Evolutionary conservation across 2,329 filamentous ascomycete species (phyloP), one percentile per base, ranked within the genome.

Genomic region (Cordyceps cicadae): DNA sequence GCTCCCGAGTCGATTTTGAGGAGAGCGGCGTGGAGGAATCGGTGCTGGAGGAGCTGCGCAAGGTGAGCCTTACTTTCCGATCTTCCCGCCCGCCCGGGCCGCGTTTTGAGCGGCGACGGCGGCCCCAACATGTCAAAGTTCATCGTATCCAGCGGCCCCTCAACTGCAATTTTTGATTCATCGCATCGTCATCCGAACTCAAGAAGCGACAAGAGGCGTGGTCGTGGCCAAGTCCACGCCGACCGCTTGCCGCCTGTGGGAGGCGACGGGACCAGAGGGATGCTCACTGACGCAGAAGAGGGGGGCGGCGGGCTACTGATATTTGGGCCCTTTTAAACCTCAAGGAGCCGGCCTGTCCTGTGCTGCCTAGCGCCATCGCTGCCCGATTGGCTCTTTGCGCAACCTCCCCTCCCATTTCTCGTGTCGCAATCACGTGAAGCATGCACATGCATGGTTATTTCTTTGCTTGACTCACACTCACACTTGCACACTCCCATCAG

Each of bases 1-100:
- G 89, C 67, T 97, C 93, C 70, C 85, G 90, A 70, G 89, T 93
- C 70, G 94, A 97, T 76, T 97, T 99, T 73, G 94, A 99, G 75
- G 94, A 99, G 77, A 91, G 88, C 68, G 94, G 94, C 69, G 88
- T 97, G 66, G 91, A 96, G 69, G 88, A 93, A 73, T 80, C 84
- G 67, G 93, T 93, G 56, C 79, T 99, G 69, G 86, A 93, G 67
- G 90, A 96, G 74, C 80, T 99, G 80, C 87, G 87, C 75, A 83
- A 87, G 85, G 93, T 97, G 80, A 83, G 89, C 66, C 34, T 49
- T 6, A 58, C 52, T 54, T 29, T 39, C 12, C 7, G 15, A 41
- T 32, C 37, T n/a, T 32, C 41, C 19, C 21, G 29, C 41, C 21
- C 37, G 11, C n/a, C n/a, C 37, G 11, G 39, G 15, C 39, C 14